A percentile compares a stretch with the other conserved stretches of the same genome.
phyloP scores from a whole-genome alignment of 208 protist genomes.

The Acanthamoeba divionensis region DNA sequence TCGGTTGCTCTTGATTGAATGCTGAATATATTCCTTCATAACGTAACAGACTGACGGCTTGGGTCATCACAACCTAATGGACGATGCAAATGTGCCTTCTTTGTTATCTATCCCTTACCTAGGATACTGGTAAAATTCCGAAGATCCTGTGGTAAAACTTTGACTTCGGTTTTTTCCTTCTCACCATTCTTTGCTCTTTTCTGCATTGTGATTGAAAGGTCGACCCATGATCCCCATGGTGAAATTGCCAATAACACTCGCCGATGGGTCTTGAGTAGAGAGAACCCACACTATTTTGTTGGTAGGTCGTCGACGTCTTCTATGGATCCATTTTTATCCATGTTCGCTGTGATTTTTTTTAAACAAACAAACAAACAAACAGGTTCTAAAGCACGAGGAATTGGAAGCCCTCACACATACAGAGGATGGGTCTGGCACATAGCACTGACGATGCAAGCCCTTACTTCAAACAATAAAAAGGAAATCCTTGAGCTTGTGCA shows the following conservation, averaged over 20 bases:
- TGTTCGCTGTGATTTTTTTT: background rate
- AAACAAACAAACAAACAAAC: background rate
- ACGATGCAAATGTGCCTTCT: conserved; percentile 65
- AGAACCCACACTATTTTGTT: conserved; percentile 46
- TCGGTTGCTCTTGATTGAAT: background rate
- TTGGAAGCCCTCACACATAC: conserved; percentile 60
- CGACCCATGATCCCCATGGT: background rate
- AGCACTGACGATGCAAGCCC: conserved; percentile 53
- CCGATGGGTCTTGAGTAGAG: background rate
- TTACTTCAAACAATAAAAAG: conserved; percentile 50
- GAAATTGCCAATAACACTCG: conserved; percentile 25
- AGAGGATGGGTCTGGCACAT: conserved; percentile 65
- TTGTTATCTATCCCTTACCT: conserved; percentile 64
- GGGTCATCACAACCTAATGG: conserved; percentile 59
- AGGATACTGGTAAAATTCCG: background rate
- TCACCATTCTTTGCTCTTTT: too few relatives aligned
- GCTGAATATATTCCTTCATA: background rate
- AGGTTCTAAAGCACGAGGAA: background rate
- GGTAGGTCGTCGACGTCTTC: background rate
- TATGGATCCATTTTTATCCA: background rate
- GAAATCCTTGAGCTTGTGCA: background rate
- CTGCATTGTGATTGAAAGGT: conserved; percentile 10
- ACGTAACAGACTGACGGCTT: conserved; percentile 42
- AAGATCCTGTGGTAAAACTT: too few relatives aligned
- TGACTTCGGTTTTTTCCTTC: too few relatives aligned